Conservation (phyloP, 306 rosid species). For the Ceratonia siliqua region DNA sequence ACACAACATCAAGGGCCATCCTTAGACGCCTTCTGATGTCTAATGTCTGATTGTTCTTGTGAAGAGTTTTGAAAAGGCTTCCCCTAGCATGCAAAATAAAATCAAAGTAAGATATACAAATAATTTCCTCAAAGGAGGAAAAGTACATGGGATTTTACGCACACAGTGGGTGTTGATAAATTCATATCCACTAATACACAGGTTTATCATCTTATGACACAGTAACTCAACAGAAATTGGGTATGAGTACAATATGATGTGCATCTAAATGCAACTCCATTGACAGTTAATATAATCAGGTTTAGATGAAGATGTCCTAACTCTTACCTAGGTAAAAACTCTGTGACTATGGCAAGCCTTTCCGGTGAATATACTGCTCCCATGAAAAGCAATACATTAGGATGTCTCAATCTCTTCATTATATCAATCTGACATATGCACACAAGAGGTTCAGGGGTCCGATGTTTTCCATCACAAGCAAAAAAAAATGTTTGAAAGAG, state of each 20-base stretch:
- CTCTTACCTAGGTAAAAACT: slow-evolving; percentile 71
- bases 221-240: neutral
- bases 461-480: slow-evolving; percentile 30
- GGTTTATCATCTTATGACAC: neutral
- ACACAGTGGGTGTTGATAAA: slow-evolving; percentile 1
- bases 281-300: slow-evolving; percentile 19
- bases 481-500: neutral
- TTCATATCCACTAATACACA: slow-evolving; percentile 1
- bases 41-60: slow-evolving; percentile 60
- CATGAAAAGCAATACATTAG: slow-evolving; percentile 81
- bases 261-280: slow-evolving; percentile 23
- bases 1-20: slow-evolving; percentile 86
- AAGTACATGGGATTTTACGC: slow-evolving; percentile 5
- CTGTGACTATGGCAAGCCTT: slow-evolving; percentile 74
- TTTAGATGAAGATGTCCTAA: slow-evolving; percentile 21
- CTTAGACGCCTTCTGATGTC: slow-evolving; percentile 63
- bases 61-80: slow-evolving; percentile 77
- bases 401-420: slow-evolving; percentile 86
- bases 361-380: slow-evolving; percentile 76
- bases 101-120: slow-evolving; percentile 6
- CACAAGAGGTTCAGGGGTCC: slow-evolving; percentile 21
- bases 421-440: slow-evolving; percentile 61
- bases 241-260: neutral
- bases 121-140: slow-evolving; percentile 2
- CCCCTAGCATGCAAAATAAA: slow-evolving; percentile 55